phyloP scores from a whole-genome alignment of 108 stramenopile genomes.

The Fragilaria crotonensis region DNA sequence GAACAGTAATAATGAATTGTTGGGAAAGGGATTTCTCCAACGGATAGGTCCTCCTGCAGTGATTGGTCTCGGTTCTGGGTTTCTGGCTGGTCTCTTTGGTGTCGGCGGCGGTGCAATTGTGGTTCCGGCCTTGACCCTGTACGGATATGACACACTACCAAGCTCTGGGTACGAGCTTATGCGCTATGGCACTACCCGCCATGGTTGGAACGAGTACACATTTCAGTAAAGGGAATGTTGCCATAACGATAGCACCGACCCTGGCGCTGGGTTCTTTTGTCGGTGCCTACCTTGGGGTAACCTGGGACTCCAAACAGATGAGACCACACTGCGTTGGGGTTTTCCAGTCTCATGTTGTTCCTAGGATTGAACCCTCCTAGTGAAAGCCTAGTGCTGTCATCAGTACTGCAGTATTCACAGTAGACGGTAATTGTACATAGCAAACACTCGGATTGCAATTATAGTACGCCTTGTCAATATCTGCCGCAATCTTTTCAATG shows the following conservation, averaged over 20 bases:
- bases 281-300: constrained; percentile 77
- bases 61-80: constrained; percentile 49
- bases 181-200: constrained; percentile 80
- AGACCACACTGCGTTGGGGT: constrained; percentile 61
- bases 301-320: constrained; percentile 51
- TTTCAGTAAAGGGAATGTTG: constrained; percentile 59
- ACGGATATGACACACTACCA: constrained; percentile 81
- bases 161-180: constrained; percentile 81
- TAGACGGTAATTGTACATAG: too few relatives aligned
- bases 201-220: constrained; percentile 72
- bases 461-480: too few relatives aligned
- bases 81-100: constrained; percentile 85
- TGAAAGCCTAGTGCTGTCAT: too few relatives aligned
- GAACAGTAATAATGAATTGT: constrained; percentile 25
- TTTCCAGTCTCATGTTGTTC: constrained; percentile 61
- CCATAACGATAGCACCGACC: constrained; percentile 62
- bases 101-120: constrained; percentile 90
- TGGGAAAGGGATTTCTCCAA: too few relatives aligned
- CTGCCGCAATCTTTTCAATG: too few relatives aligned
- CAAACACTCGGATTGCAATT: too few relatives aligned
- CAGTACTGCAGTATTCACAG: too few relatives aligned
- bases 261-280: constrained; percentile 69
- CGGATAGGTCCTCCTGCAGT: too few relatives aligned
- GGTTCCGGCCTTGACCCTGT: constrained; percentile 72
- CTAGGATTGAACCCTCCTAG: constrained; percentile 66